A percentile compares a stretch with the other conserved stretches of the same genome.
These are phyloP conservation scores for Pouteria glomerata DNA, from an alignment of 148 eudicot genomes.

Conservation along the genomic window DNA sequence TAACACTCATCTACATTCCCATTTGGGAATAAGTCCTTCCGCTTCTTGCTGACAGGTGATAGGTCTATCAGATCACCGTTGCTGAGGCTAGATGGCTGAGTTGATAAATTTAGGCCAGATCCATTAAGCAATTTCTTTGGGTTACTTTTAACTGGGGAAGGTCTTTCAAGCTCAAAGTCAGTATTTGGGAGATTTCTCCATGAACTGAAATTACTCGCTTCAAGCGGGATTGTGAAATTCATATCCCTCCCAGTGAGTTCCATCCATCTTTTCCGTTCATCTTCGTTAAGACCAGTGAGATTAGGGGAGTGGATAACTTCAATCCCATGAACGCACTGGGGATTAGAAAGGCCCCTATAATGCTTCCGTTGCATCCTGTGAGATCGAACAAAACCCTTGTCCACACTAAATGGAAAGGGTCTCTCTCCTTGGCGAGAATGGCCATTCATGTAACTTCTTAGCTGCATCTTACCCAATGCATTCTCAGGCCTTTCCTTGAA, in stretches of 20 bases:
- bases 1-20: slow-evolving; percentile 33
- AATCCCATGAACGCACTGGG: slow-evolving; percentile 59
- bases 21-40: slow-evolving; percentile 33
- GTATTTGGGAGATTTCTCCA: slow-evolving; percentile 50
- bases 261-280: slow-evolving; percentile 44
- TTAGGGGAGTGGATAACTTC: slow-evolving; percentile 37
- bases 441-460: slow-evolving; percentile 62
- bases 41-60: slow-evolving; percentile 43
- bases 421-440: slow-evolving; percentile 64
- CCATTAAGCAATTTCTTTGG: slow-evolving; percentile 45
- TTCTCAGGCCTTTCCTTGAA: slow-evolving; percentile 55
- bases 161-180: slow-evolving; percentile 40
- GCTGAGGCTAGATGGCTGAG: slow-evolving; percentile 25
- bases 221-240: slow-evolving; percentile 36
- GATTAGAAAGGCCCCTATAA: slow-evolving; percentile 57
- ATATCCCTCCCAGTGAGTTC: slow-evolving; percentile 53
- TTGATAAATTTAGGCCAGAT: slow-evolving; percentile 41
- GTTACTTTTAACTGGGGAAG: slow-evolving; percentile 17
- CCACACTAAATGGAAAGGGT: slow-evolving; percentile 53
- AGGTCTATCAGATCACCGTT: slow-evolving; percentile 40
- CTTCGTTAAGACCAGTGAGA: slow-evolving; percentile 32
- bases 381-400: slow-evolving; percentile 51
- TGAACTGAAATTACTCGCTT: slow-evolving; percentile 42
- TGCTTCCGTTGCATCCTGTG: slow-evolving; percentile 63
- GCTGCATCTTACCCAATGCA: slow-evolving; percentile 59